These are phyloP conservation scores for Tolypocladium guangdongense DNA, from an alignment of 2,329 filamentous ascomycete genomes.

Conservation along the genomic window DNA sequence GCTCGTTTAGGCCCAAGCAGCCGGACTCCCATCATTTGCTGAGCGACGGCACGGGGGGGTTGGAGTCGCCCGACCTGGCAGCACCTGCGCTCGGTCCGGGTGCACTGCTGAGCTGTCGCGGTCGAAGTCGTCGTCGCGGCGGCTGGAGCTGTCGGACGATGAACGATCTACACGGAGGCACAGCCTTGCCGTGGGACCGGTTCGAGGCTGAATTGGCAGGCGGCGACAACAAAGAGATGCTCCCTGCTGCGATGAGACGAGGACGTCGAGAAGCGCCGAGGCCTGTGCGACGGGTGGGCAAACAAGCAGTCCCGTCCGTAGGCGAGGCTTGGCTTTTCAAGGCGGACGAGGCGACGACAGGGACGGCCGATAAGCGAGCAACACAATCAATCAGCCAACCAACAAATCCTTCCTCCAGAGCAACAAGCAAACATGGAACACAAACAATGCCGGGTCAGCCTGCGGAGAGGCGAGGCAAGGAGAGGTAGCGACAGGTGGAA, in stretches of 20 bases:
- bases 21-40: slow-evolving; percentile 24
- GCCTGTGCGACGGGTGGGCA: not conserved
- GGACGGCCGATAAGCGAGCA: not conserved
- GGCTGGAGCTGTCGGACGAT: not conserved
- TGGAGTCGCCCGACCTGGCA: not conserved
- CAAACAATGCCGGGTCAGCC: not conserved
- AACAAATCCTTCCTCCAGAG: not conserved
- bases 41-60: not conserved
- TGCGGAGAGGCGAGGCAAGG: not conserved
- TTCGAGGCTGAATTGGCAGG: not conserved
- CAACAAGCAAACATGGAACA: not conserved
- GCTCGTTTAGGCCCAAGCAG: slow-evolving; percentile 26
- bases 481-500: not conserved
- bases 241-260: not conserved
- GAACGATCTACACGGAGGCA: not conserved
- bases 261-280: not conserved
- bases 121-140: not conserved
- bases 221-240: not conserved
- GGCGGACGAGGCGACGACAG: not conserved
- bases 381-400: not conserved
- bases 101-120: not conserved
- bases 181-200: not conserved
- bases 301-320: not conserved
- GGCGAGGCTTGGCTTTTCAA: not conserved
- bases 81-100: not conserved